Conservation (phyloP, 176 grass and related monocot species). For the Oropetium thomaeum region DNA sequence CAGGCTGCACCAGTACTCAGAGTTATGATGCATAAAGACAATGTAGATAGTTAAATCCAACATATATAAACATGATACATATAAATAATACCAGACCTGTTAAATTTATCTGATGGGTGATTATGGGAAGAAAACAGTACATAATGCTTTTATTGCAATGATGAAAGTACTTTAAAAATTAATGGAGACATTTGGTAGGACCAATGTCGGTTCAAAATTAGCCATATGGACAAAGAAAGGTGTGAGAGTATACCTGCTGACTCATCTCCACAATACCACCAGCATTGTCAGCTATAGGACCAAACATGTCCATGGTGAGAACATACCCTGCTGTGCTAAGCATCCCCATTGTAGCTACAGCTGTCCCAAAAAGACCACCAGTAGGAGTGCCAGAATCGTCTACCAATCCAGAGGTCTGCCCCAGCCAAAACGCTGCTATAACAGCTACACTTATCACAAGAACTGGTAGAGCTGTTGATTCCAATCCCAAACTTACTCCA, state of each 20-base stretch:
- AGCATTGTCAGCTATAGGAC: slow-evolving; percentile 98
- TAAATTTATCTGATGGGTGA: background rate
- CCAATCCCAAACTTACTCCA: slow-evolving; percentile 86
- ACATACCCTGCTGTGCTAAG: slow-evolving; percentile 98
- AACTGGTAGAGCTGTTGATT: slow-evolving; percentile 91
- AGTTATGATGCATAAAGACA: slow-evolving; percentile 2
- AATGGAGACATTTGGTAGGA: slow-evolving; percentile 4
- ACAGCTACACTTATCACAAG: slow-evolving; percentile 91
- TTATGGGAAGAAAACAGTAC: slow-evolving; percentile 8
- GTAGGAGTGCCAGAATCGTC: slow-evolving; percentile 78
- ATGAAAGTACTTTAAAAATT: background rate
- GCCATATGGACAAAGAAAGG: slow-evolving; percentile 14
- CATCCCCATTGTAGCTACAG: slow-evolving; percentile 99
- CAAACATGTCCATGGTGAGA: slow-evolving; percentile 99
- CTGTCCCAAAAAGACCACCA: slow-evolving; percentile 96
- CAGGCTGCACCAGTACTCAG: slow-evolving; percentile 58
- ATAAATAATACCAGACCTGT: background rate
- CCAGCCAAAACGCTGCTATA: slow-evolving; percentile 86
- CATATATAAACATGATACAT: background rate
- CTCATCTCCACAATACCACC: slow-evolving; percentile 99
- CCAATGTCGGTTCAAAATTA: background rate
- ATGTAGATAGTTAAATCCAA: background rate
- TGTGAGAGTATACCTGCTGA: slow-evolving; percentile 61
- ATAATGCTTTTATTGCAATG: background rate
- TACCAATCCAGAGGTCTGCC: slow-evolving; percentile 81